Percentiles rank a stretch among this genome's conserved stretches.
Conservation (phyloP, 495 filamentous ascomycete genomes). For the Friedmanniomyces simplex region DNA sequence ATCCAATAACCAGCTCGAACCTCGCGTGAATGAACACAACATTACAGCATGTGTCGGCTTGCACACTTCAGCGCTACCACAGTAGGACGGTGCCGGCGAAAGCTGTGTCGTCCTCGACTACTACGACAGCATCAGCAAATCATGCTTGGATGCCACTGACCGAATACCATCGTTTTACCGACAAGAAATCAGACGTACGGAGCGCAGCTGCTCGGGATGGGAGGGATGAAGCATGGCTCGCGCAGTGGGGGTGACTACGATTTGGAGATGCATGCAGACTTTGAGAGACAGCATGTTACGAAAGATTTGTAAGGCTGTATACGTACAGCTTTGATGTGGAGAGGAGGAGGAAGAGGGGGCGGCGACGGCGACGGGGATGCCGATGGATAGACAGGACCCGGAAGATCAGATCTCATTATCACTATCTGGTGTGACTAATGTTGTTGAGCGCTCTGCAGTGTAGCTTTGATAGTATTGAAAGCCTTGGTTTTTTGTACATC, state of each 20-base stretch:
- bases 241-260: not conserved
- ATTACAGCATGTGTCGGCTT: not conserved
- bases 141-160: slow-evolving; percentile 8
- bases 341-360: not conserved
- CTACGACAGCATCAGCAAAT: not conserved
- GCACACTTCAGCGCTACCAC: slow-evolving; percentile 1
- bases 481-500: not conserved
- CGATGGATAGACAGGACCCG: no score
- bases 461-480: not conserved
- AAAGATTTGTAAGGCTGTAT: not conserved
- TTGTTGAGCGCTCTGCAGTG: not conserved
- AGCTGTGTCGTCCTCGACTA: slow-evolving; percentile 3
- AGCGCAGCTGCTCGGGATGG: not conserved
- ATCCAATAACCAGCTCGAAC: not conserved
- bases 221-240: not conserved
- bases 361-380: no score
- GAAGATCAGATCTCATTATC: not conserved
- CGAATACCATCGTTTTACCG: slow-evolving; percentile 8
- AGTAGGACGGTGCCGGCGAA: slow-evolving; percentile 5
- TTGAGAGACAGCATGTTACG: not conserved
- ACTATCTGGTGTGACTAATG: not conserved
- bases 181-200: not conserved
- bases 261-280: not conserved
- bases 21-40: not conserved
- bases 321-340: not conserved